These are phyloP conservation scores for Candida coleopterorum DNA, from an alignment of 805 yeast species.

Conservation along the genomic window DNA sequence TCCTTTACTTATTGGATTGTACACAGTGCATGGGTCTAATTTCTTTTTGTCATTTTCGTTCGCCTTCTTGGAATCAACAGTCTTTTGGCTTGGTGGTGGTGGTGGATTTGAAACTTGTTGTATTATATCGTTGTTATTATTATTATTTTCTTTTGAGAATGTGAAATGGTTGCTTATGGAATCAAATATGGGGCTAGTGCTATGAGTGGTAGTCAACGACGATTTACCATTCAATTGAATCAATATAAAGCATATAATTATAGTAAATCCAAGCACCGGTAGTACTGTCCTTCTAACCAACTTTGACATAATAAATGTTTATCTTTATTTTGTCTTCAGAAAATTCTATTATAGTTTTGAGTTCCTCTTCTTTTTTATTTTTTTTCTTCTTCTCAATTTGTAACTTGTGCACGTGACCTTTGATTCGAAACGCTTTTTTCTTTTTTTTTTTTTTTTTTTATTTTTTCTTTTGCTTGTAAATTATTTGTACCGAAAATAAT, in stretches of 20 bases:
- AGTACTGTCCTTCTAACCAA: constrained; percentile 6
- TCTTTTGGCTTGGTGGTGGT: not conserved
- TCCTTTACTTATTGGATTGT: constrained; percentile 39
- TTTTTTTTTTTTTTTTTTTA: too few species aligned
- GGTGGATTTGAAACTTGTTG: not conserved
- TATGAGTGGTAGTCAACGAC: not conserved
- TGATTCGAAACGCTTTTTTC: too few species aligned
- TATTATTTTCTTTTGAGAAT: constrained; percentile 4
- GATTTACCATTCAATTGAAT: constrained; percentile 1
- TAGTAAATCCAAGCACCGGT: not conserved
- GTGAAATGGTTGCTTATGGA: constrained; percentile 10
- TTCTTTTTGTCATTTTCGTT: constrained; percentile 11
- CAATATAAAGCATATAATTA: constrained; percentile 2
- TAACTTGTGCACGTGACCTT: too few species aligned
- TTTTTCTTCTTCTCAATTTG: not conserved
- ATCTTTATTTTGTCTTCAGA: not conserved
- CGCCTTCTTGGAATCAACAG: not conserved
- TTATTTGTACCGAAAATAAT: not conserved
- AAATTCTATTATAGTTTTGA: too few species aligned
- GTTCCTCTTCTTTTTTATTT: too few species aligned
- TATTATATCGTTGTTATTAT: not conserved
- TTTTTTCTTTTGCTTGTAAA: too few species aligned
- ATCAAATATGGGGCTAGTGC: constrained; percentile 9
- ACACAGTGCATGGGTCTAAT: constrained; percentile 35
- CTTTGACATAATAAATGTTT: constrained; percentile 5